A percentile compares a stretch with the other conserved stretches of the same genome.
phyloP scores from a whole-genome alignment of 495 filamentous ascomycete genomes.

The Choiromyces venosus region DNA sequence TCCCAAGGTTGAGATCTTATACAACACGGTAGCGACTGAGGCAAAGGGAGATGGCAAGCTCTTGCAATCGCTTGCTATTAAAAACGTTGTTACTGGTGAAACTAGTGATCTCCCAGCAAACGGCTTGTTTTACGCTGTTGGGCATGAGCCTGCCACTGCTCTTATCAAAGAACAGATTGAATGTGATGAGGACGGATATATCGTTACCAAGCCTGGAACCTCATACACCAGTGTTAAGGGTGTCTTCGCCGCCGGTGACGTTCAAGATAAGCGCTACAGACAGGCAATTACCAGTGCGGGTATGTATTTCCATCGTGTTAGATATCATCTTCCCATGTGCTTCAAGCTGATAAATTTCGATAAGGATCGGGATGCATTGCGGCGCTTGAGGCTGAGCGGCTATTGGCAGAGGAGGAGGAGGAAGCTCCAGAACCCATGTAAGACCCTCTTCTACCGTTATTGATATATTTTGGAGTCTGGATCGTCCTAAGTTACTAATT shows the following conservation, averaged over 20 bases:
- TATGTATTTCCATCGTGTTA: conserved; percentile 47
- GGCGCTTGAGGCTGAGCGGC: conserved; percentile 91
- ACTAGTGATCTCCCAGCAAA: conserved; percentile 78
- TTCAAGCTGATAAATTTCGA: conserved; percentile 42
- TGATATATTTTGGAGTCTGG: conserved; percentile 24
- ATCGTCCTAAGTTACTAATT: conserved; percentile 26
- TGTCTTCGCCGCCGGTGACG: conserved; percentile 94
- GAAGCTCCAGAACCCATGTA: conserved; percentile 40
- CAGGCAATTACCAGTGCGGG: conserved; percentile 97
- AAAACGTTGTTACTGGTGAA: conserved; percentile 69
- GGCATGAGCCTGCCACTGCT: conserved; percentile 86
- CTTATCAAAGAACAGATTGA: conserved; percentile 83
- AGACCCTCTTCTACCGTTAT: not conserved
- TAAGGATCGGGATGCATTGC: conserved; percentile 88
- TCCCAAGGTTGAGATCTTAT: conserved; percentile 82
- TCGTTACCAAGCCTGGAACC: conserved; percentile 82
- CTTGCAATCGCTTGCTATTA: conserved; percentile 79
- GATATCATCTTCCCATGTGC: not conserved
- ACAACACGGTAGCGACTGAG: conserved; percentile 73
- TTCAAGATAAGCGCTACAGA: conserved; percentile 96
- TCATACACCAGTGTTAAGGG: conserved; percentile 82
- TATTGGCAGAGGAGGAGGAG: conserved; percentile 67
- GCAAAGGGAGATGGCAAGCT: conserved; percentile 79
- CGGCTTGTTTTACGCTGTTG: conserved; percentile 95
- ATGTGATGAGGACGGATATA: conserved; percentile 78